These are phyloP conservation scores for Pythium apleroticum DNA, from an alignment of 352 stramenopile genomes.

Conservation along the genomic window DNA sequence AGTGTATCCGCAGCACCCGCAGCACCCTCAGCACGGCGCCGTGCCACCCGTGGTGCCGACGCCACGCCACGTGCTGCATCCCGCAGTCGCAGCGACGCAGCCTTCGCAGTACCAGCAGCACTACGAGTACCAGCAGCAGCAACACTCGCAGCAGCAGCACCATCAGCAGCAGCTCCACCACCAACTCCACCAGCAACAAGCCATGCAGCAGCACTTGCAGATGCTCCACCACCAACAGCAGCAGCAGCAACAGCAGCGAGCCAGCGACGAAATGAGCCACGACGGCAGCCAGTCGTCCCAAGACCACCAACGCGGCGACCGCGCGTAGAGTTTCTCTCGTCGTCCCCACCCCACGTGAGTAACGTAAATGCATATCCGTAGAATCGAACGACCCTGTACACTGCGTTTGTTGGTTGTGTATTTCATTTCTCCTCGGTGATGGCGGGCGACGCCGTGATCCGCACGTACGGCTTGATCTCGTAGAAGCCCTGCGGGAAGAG, in stretches of 20 bases:
- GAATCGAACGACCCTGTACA: constrained; percentile 23
- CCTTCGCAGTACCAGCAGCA: constrained; percentile 46
- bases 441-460: constrained; percentile 69
- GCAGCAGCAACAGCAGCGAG: constrained; percentile 37
- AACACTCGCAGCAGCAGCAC: constrained; percentile 32
- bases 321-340: not conserved
- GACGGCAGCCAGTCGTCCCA: constrained; percentile 18
- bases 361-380: constrained; percentile 24
- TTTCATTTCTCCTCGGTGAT: constrained; percentile 54
- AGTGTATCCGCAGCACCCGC: constrained; percentile 27
- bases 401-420: constrained; percentile 12
- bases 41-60: constrained; percentile 13
- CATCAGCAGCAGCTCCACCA: constrained; percentile 43
- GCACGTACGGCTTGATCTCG: constrained; percentile 80
- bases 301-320: constrained; percentile 7
- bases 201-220: constrained; percentile 39
- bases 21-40: constrained; percentile 16
- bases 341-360: constrained; percentile 1
- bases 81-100: constrained; percentile 29
- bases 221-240: constrained; percentile 48
- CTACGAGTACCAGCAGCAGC: constrained; percentile 38
- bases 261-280: constrained; percentile 25
- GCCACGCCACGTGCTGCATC: constrained; percentile 23
- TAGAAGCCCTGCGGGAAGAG: constrained; percentile 81
- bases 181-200: constrained; percentile 47